Base-by-base conservation (phyloP, 73 alveolate genomes). In the Stentor coeruleus region DNA sequence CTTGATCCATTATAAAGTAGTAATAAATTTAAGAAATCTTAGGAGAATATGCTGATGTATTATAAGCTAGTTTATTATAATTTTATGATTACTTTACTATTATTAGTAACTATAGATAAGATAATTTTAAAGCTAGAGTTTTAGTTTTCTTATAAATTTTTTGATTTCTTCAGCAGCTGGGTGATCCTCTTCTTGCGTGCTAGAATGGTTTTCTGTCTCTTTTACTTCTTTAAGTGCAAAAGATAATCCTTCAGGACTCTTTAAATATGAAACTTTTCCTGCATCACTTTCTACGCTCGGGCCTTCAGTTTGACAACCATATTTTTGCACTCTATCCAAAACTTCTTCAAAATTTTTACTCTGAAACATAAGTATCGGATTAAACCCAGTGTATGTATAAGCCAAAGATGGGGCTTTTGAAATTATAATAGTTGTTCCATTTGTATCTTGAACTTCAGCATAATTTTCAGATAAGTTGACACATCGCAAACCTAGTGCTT, bases 401-500 rank as follows among this genome's bases (percentile, higher is more conserved):
- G 39, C 79, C 33, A 66, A 20, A 28, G 79, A 66, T 20, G n/a
- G 40, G 11, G 79, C 37, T 20, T 66, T 20, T 33, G 40, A 20
- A 26, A 66, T 20, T 15, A 66, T 66, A 31, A 66, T 20, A 37
- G 37, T 66, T 11, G n/a, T 66, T 1, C 39, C 39, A 11, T 66
- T 66, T 1, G n/a, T 15, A 33, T 66, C 79, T 1, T 66, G 79
- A 66, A 66, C 20, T 33, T 66, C 79, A 28, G 79, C 79, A 66
- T 28, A 66, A 11, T 1, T 31, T 66, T 66, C 79, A 26, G 79
- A 66, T 11, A 66, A 15, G 37, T 66, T 37, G n/a, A 20, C n/a
- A 66, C 79, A 66, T 66, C 33, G n/a, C 39, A 66, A 40, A 1
- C 79, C 79, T 20, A 66, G 79, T 20, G 42, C 79, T 20, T 66